Base-by-base conservation (phyloP, 441 rosid genomes). In the Mallotus repandus region DNA sequence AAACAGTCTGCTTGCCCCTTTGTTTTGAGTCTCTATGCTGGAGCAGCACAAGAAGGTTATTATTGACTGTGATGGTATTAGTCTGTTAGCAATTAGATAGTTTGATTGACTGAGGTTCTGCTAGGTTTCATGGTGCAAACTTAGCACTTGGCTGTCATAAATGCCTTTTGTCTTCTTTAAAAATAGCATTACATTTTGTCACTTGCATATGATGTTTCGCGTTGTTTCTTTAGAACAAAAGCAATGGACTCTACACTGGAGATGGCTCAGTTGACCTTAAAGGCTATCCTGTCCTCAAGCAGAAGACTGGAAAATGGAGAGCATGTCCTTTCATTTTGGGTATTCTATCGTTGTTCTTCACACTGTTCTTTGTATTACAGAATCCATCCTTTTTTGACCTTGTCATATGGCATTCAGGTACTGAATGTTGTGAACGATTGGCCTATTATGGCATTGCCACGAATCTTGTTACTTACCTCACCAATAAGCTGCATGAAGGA, bases 381-480 rank as follows among this genome's bases (percentile, higher is more conserved):
- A n/a, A 22, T 21, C 10, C 18, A 21, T 52, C 49, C 14, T 41
- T 41, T 60, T 71, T 52, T 82, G 52, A 45, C 48, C 11, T 69
- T 50, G 4, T 59, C 21, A 46, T 52, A 41, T 70, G 16, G 68
- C 52, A 62, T 72, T 0, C 81, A 90, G 95, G 95, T 61, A 88
- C 86, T 50, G 97, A 94, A 74, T 94, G 97, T 57, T 94, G 97
- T 68, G 97, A 94, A 77, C 88, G 97, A 50, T 79, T 94, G 83
- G 99, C 97, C 71, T 94, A 86, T 79, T 91, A 92, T 74, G 98
- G 99, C 66, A 94, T 92, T 52, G 86, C 97, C 25, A 83, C 86
- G 1, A 94, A 94, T 77, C 86, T 94, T 63, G 97, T 94, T 66
- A 89, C 88, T 79, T 89, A 94, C 81, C 88, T 92, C 35, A 94